Base-by-base conservation (phyloP, 169 alveolate species). In the Plasmodium vinckei region DNA sequence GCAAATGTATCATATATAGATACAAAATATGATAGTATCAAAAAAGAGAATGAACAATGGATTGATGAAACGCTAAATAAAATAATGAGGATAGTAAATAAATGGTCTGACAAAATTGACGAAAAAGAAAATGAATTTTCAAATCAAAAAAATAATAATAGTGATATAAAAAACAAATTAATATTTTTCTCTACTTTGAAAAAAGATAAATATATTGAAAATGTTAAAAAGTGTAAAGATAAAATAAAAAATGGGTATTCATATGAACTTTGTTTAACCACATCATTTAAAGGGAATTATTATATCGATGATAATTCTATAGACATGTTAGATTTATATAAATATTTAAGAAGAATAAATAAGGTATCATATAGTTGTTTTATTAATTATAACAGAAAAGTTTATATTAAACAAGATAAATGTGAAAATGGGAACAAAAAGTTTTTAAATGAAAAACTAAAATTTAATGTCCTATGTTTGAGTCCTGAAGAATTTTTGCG, bases 201-300 rank as follows among this genome's bases (percentile, higher is more conserved):
- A 10, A 49, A 19, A 60, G 57, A 79, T 15, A 15, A 53, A 47
- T 75, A 75, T 49, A 75, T 75, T 9, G 77, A 75, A 63, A 75
- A 75, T 75, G 67, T 75, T 13, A 73, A 49, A 73, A 63, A 42
- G 49, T 77, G 89, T 51, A 71, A 72, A 61, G 75, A 84, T 27
- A 46, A 69, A 9, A 88, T 92, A 19, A 73, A 17, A 25, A 46
- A 54, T 9, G 95, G 95, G 4, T 69, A 73, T 21, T 69, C 92
- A 9, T 92, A 92, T 57, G 95, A 92, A 59, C 90, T 88, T 13
- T 92, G 94, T 56, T 79, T 92, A 56, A 92, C 95, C 1, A 89
- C 87, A 39, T 59, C 88, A 63, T 63, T 92, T 69, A 1, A 0
- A 5, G 93, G 84, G 0, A 0, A 42, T 1, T 44, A 44, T 51